phyloP scores from a whole-genome alignment of 768 basidiomycete species.

The Rhizopogon roseolus region DNA sequence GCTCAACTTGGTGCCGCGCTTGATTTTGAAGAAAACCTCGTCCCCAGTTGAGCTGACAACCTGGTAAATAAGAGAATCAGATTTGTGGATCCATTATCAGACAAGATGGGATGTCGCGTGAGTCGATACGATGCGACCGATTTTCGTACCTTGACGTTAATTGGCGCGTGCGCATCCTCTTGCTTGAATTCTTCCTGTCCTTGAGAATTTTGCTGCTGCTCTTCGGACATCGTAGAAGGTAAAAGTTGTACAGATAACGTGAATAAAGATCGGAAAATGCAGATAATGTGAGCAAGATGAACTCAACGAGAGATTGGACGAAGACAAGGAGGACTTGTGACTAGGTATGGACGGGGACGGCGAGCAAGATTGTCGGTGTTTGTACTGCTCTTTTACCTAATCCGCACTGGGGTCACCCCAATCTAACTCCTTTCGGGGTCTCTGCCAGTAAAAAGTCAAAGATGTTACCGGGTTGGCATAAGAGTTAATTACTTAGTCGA shows the following conservation, averaged over 20 bases:
- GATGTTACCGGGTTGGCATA: no score
- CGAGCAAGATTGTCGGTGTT: conserved; percentile 5
- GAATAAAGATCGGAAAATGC: background rate
- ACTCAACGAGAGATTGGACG: background rate
- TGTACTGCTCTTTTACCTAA: conserved; percentile 3
- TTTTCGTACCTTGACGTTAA: conserved; percentile 70
- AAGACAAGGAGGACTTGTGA: background rate
- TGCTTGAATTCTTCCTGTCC: conserved; percentile 44
- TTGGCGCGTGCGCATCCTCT: conserved; percentile 52
- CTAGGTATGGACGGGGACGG: background rate
- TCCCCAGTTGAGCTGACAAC: conserved; percentile 74
- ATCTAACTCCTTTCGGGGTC: no score
- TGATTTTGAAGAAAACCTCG: conserved; percentile 97
- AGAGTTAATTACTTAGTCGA: no score
- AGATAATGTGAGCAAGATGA: background rate
- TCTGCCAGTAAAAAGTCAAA: no score
- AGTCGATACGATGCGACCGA: background rate
- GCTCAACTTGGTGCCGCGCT: conserved; percentile 85
- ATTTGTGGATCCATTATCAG: background rate
- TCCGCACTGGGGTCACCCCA: background rate
- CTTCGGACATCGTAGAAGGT: conserved; percentile 46
- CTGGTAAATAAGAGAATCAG: conserved; percentile 29
- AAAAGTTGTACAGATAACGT: background rate
- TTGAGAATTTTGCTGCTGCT: conserved; percentile 31
- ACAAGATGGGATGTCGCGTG: background rate